phyloP scores from a whole-genome alignment of 345 rosid species.

The Eucalyptus marginata region DNA sequence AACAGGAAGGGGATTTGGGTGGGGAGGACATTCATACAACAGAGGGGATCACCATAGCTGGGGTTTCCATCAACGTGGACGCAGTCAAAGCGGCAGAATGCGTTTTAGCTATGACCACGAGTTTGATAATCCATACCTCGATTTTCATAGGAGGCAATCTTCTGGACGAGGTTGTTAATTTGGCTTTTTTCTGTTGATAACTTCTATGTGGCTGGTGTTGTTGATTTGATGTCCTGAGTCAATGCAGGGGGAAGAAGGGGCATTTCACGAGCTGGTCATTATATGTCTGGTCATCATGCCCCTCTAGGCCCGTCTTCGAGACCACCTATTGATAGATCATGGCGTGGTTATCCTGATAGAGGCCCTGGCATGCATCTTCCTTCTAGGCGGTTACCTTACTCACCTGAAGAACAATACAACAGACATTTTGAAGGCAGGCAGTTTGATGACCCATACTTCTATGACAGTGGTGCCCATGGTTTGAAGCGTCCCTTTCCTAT shows the following conservation, averaged over 20 bases:
- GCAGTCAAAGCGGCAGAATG: slow-evolving; percentile 18
- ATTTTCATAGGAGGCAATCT: slow-evolving; percentile 21
- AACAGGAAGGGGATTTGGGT: slow-evolving; percentile 34
- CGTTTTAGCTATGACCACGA: slow-evolving; percentile 5
- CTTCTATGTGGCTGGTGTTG: background rate
- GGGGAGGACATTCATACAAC: slow-evolving; percentile 22
- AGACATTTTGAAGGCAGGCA: slow-evolving; percentile 23
- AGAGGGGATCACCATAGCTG: slow-evolving; percentile 14
- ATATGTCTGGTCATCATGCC: slow-evolving; percentile 2
- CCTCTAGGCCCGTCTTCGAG: slow-evolving; percentile 26
- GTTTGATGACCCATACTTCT: slow-evolving; percentile 25
- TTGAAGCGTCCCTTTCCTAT: slow-evolving; percentile 36
- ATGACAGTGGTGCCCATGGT: slow-evolving; percentile 26
- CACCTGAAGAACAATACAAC: slow-evolving; percentile 26
- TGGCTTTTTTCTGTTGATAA: background rate
- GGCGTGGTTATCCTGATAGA: slow-evolving; percentile 24
- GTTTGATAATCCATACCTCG: slow-evolving; percentile 6
- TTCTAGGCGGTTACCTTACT: slow-evolving; percentile 28
- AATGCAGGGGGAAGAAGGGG: slow-evolving; percentile 33
- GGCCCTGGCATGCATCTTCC: slow-evolving; percentile 13
- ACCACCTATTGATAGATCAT: slow-evolving; percentile 15
- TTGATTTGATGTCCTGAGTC: background rate
- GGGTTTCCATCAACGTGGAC: slow-evolving; percentile 23
- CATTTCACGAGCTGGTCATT: slow-evolving; percentile 26
- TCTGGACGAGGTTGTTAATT: slow-evolving; percentile 9